Conservation (phyloP, 805 yeast genomes). For the Tetrapisispora iriomotensis region DNA sequence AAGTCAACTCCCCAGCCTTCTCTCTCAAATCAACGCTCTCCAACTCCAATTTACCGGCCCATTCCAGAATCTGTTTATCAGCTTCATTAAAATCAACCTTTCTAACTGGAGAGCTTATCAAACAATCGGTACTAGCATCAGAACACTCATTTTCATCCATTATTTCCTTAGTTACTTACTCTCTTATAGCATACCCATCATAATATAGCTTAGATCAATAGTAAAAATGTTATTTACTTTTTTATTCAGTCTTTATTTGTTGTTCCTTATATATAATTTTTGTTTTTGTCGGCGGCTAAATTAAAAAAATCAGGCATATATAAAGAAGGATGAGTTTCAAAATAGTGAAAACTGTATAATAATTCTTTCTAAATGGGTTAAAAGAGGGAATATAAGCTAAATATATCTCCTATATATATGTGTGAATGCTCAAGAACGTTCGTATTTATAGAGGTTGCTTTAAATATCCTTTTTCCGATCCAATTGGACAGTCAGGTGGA, state of each 20-base stretch:
- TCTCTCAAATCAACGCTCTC: constrained; percentile 38
- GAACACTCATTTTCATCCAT: neutral
- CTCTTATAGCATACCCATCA: neutral
- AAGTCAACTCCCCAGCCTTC: constrained; percentile 15
- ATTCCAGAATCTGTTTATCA: constrained; percentile 31
- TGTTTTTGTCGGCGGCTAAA: neutral
- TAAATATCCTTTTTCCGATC: constrained; percentile 26
- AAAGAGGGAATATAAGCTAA: too few relatives aligned
- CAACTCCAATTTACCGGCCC: constrained; percentile 44
- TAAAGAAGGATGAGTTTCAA: neutral
- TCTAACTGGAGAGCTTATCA: constrained; percentile 2
- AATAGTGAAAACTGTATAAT: neutral
- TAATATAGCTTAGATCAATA: neutral
- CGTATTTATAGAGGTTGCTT: too few relatives aligned
- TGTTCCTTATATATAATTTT: neutral
- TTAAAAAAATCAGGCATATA: neutral
- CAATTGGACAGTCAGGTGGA: constrained; percentile 35
- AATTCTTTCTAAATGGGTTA: too few relatives aligned
- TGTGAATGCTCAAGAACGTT: too few relatives aligned
- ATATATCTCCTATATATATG: too few relatives aligned
- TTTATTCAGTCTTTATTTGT: neutral
- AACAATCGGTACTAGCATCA: constrained; percentile 2
- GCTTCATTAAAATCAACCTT: constrained; percentile 6
- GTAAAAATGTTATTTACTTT: neutral
- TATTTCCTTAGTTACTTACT: neutral